Base-by-base conservation (phyloP, 106 monocot species). In the Chionographis japonica region DNA sequence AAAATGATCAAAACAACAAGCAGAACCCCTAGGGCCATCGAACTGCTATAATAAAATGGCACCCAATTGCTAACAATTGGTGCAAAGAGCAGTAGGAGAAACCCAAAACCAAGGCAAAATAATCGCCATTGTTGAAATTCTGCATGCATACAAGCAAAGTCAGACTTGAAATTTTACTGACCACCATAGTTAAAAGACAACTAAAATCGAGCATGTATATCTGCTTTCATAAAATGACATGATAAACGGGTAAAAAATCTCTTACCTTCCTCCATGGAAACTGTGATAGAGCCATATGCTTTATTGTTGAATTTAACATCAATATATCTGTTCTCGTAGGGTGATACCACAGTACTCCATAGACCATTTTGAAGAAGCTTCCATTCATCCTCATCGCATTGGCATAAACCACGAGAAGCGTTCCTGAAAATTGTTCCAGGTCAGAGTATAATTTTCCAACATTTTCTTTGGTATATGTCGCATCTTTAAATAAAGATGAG, bases 11-110 rank as follows among this genome's bases (percentile, higher is more conserved):
- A 79, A 20, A 92, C 65, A 62, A 99, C 90, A 75, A 86, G 92
- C 46, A 98, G 52, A 60, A 90, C 64, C 8, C 92, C 97, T 54
- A 92, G 63, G 69, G 76, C 85, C 92, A 98, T 93, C 37, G 97
- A 92, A 76, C 85, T 85, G 81, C 92, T 85, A 66, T 92, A 92
- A 63, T 98, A 98, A 76, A 98, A 98, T 46, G 92, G 92, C 13
- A 76, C 90, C 89, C 92, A 98, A 40, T 74, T 83, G 56, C 97
- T 98, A 58, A 90, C 72, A 65, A 81, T 79, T 20, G 97, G 97
- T 63, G 97, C 86, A 50, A 83, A 43, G n/a, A 89, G 55, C 18
- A 98, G 77, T 63, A 98, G 60, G 52, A 85, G 10, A 83, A 87
- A 74, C 38, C 97, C 97, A 76, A 93, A 57, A 51, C 82, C 92